These are phyloP conservation scores for Pseudopithomyces maydicus DNA, from an alignment of 2,329 filamentous ascomycete species.

Conservation along the genomic window DNA sequence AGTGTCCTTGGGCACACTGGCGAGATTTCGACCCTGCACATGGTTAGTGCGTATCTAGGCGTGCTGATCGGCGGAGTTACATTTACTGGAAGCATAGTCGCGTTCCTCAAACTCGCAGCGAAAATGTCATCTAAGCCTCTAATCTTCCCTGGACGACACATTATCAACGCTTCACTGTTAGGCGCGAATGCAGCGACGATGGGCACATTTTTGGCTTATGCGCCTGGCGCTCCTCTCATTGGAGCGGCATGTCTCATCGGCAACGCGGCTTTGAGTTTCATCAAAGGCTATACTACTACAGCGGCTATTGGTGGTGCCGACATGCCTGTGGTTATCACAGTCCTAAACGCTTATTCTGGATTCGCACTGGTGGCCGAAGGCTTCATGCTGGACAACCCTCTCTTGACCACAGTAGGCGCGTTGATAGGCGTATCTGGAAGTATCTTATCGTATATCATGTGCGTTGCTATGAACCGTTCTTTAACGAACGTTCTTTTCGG, in stretches of 20 bases:
- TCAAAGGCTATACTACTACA: slow-evolving; percentile 87
- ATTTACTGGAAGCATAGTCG: slow-evolving; percentile 88
- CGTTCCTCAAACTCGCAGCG: slow-evolving; percentile 84
- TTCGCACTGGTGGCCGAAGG: slow-evolving; percentile 90
- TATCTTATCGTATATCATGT: slow-evolving; percentile 72
- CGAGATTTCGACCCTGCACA: slow-evolving; percentile 75
- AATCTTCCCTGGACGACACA: slow-evolving; percentile 73
- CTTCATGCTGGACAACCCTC: slow-evolving; percentile 86
- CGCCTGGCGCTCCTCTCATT: slow-evolving; percentile 77
- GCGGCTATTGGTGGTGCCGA: slow-evolving; percentile 90
- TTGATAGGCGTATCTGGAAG: slow-evolving; percentile 88
- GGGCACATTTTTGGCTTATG: slow-evolving; percentile 81
- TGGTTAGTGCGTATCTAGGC: slow-evolving; percentile 84
- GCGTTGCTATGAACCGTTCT: slow-evolving; percentile 88
- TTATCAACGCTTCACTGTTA: slow-evolving; percentile 75
- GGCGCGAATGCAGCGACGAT: slow-evolving; percentile 80
- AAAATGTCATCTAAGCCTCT: slow-evolving; percentile 80
- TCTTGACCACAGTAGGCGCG: slow-evolving; percentile 83
- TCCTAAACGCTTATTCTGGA: slow-evolving; percentile 87
- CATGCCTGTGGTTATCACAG: slow-evolving; percentile 91
- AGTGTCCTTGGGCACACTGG: slow-evolving; percentile 77
- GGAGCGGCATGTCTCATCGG: slow-evolving; percentile 78
- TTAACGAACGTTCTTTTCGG: slow-evolving; percentile 90
- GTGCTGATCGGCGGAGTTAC: slow-evolving; percentile 86
- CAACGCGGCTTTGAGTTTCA: slow-evolving; percentile 78